Evolutionary conservation across 805 yeast species (phyloP).

Genomic region (Nakazawaea ambrosiae): DNA sequence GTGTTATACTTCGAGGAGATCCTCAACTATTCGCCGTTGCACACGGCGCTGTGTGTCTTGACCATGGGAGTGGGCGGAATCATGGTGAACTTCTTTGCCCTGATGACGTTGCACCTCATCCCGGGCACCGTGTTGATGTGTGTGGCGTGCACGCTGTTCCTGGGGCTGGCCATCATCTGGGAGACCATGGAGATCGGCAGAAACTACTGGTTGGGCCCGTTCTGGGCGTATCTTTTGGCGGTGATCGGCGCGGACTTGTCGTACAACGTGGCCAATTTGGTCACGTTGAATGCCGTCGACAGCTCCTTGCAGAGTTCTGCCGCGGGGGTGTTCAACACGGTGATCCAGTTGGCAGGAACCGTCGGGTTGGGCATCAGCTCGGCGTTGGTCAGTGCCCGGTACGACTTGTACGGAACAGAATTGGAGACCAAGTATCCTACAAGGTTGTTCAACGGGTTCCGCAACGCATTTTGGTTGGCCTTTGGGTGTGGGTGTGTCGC

Average conservation of each 20-base stretch:
- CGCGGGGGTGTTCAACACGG: constrained; percentile 41
- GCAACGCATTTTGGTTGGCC: constrained; percentile 32
- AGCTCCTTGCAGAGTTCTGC: constrained; percentile 34
- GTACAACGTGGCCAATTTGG: constrained; percentile 38
- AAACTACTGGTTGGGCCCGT: constrained; percentile 38
- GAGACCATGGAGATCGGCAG: constrained; percentile 27
- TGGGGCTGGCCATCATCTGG: constrained; percentile 33
- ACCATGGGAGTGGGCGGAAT: constrained; percentile 37
- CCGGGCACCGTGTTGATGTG: constrained; percentile 32
- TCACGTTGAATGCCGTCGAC: constrained; percentile 33
- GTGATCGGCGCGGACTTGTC: constrained; percentile 42
- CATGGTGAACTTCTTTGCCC: constrained; percentile 37
- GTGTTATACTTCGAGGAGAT: constrained; percentile 36
- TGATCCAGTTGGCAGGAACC: constrained; percentile 31
- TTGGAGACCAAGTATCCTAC: constrained; percentile 16
- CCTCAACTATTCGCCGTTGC: constrained; percentile 28
- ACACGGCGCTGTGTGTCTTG: constrained; percentile 35
- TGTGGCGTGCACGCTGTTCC: constrained; percentile 28
- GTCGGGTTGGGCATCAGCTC: constrained; percentile 35
- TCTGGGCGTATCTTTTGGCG: constrained; percentile 31
- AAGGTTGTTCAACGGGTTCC: constrained; percentile 25
- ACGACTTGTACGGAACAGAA: constrained; percentile 23
- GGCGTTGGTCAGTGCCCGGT: constrained; percentile 29
- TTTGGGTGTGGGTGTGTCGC: constrained; percentile 27
- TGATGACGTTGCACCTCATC: constrained; percentile 35